Base-by-base conservation (phyloP, 345 rosid species). In the Acer saccharum region DNA sequence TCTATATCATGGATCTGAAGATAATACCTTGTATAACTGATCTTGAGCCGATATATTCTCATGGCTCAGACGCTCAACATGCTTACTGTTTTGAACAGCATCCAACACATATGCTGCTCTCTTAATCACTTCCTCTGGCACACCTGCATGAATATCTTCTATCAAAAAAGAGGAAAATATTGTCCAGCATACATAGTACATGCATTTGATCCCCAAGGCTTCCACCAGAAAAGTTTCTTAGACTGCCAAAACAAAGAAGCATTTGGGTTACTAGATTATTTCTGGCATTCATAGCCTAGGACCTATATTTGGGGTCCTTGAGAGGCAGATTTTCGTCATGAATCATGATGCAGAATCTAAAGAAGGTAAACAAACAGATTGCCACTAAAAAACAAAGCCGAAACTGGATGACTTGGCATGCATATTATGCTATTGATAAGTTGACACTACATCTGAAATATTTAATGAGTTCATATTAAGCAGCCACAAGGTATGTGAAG, bases 51-150 rank as follows among this genome's bases (percentile, higher is more conserved):
- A 86, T 84, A 94, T 82, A 48, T 83, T 87, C 79, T 83, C 94
- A 78, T 81, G 86, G 81, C 84, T 81, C 72, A 87, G 83, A 32
- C 91, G 90, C 72, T 84, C 88, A 1, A 93, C 76, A 25, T 68
- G 80, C 69, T 76, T 82, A 84, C 84, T 84, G 66, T 84, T 87
- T 80, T 86, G 92, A 63, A 79, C 72, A 65, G 86, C 79, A 55
- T 90, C 92, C 82, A 93, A 75, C 76, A 95, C 76, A 39, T 43
- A 58, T 32, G 93, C 90, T 77, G 97, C 97, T 86, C 99, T 91
- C 80, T 85, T 86, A 76, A 93, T 88, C 25, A 93, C 89, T 82
- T 93, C 95, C 81, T 85, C 91, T 2, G 97, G 97, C 18, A 95
- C 86, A 71, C 99, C 98, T 95, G 63, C 69, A 83, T 35, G 66